phyloP scores from a whole-genome alignment of 176 grass and related monocot species.

The Musa acuminata region DNA sequence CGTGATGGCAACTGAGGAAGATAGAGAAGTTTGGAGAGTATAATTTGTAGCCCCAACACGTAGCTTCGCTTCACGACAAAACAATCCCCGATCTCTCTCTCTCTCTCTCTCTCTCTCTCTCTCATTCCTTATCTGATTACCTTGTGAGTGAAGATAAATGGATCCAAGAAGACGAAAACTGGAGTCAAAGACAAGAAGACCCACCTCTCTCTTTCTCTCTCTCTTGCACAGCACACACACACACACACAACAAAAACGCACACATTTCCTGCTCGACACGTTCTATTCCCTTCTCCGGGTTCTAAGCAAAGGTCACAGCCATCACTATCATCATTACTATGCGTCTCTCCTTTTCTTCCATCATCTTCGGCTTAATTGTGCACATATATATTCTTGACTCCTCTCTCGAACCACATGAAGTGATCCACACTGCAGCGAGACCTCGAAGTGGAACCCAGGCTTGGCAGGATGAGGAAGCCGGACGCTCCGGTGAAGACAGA shows the following conservation, averaged over 20 bases:
- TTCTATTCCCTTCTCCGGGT: constrained; percentile 44
- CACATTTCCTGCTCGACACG: background rate
- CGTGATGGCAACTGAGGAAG: constrained; percentile 19
- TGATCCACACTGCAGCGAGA: background rate
- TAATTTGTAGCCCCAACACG: constrained; percentile 78
- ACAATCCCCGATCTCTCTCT: constrained; percentile 49
- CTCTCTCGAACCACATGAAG: constrained; percentile 18
- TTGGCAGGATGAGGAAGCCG: constrained; percentile 56
- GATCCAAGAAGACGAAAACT: constrained; percentile 62
- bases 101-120: constrained; percentile 21
- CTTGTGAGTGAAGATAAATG: constrained; percentile 79
- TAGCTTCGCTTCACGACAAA: constrained; percentile 65
- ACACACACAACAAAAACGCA: constrained; percentile 36
- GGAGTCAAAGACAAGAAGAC: constrained; percentile 99
- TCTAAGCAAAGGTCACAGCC: constrained; percentile 83
- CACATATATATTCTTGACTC: constrained; percentile 6
- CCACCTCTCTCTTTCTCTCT: too few relatives aligned
- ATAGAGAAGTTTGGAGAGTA: constrained; percentile 14
- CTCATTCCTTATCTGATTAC: constrained; percentile 41
- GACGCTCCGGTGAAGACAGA: constrained; percentile 21
- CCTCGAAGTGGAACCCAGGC: too few relatives aligned
- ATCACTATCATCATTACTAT: constrained; percentile 78
- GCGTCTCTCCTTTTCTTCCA: constrained; percentile 31
- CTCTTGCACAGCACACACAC: constrained; percentile 1
- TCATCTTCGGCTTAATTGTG: constrained; percentile 3